Percentiles rank a stretch among this genome's conserved stretches.
These are phyloP conservation scores for Clarkia xantiana DNA, from an alignment of 345 rosid genomes.

Conservation along the genomic window DNA sequence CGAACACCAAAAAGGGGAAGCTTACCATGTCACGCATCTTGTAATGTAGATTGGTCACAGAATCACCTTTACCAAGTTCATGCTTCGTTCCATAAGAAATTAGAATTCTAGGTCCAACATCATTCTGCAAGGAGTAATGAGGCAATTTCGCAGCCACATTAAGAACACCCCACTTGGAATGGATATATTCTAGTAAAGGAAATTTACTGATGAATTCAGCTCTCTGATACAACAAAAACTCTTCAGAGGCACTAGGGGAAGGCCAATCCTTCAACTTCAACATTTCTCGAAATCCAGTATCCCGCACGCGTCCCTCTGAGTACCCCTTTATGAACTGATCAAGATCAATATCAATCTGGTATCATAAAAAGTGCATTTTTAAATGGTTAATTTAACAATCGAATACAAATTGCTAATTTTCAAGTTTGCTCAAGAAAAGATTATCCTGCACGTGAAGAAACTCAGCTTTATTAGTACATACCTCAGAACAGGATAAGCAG, in stretches of 20 bases:
- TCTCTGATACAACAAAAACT: constrained; percentile 70
- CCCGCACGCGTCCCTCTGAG: constrained; percentile 36
- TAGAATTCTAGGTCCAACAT: constrained; percentile 78
- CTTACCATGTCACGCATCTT: constrained; percentile 71
- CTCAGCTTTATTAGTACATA: constrained; percentile 11
- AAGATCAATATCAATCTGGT: constrained; percentile 68
- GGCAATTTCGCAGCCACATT: constrained; percentile 96
- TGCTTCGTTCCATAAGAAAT: constrained; percentile 57
- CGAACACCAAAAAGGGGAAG: not conserved
- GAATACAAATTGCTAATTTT: no score
- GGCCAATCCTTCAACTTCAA: constrained; percentile 96
- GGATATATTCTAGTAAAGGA: constrained; percentile 90
- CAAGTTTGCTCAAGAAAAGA: no score
- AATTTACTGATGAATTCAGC: constrained; percentile 77
- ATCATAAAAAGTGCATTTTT: not conserved
- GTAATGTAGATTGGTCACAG: constrained; percentile 61
- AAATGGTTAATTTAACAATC: no score
- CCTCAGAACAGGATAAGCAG: constrained; percentile 76
- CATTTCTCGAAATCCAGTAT: constrained; percentile 36
- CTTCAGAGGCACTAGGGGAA: constrained; percentile 81
- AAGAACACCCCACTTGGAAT: constrained; percentile 84
- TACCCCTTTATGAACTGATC: constrained; percentile 60
- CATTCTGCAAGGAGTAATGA: constrained; percentile 86
- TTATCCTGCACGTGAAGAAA: not conserved
- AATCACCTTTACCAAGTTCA: constrained; percentile 44